These are phyloP conservation scores for Diaporthe sp. DNA, from an alignment of 2,329 filamentous ascomycete species.

Conservation along the genomic window DNA sequence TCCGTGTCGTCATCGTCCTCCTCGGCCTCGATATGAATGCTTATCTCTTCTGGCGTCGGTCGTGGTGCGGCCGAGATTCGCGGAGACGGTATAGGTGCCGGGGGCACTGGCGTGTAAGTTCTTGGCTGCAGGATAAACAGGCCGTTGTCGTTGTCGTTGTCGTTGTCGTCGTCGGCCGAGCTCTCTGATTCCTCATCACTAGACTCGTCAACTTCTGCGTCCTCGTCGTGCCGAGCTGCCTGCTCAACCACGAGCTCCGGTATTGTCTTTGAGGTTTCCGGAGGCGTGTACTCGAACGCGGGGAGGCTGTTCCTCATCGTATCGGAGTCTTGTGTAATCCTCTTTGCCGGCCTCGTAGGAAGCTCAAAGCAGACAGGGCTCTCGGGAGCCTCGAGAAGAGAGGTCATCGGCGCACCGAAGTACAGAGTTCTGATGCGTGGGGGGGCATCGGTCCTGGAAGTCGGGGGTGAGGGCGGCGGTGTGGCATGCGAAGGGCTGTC, in stretches of 20 bases:
- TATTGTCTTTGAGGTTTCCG: constrained; percentile 34
- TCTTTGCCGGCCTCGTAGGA: constrained; percentile 24
- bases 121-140: constrained; percentile 67
- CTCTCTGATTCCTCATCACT: constrained; percentile 24
- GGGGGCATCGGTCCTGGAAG: constrained; percentile 34
- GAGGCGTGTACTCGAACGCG: constrained; percentile 42
- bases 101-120: constrained; percentile 65
- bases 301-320: constrained; percentile 43
- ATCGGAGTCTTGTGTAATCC: constrained; percentile 39
- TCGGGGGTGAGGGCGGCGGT: constrained; percentile 35
- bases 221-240: neutral
- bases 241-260: constrained; percentile 31
- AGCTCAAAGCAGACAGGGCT: constrained; percentile 38
- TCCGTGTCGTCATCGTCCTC: constrained; percentile 27
- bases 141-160: constrained; percentile 45
- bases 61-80: constrained; percentile 41
- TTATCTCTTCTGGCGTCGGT: constrained; percentile 33
- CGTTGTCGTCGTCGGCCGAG: neutral
- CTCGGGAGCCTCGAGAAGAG: constrained; percentile 33
- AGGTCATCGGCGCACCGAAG: constrained; percentile 36
- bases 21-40: constrained; percentile 34
- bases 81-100: constrained; percentile 60
- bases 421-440: constrained; percentile 43
- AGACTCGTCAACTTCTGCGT: constrained; percentile 20
- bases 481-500: constrained; percentile 34